Evolutionary conservation across 1,284 basidiomycete genomes (phyloP), one percentile per base, ranked within the genome.

Genomic region (Kwoniella shivajii): DNA sequence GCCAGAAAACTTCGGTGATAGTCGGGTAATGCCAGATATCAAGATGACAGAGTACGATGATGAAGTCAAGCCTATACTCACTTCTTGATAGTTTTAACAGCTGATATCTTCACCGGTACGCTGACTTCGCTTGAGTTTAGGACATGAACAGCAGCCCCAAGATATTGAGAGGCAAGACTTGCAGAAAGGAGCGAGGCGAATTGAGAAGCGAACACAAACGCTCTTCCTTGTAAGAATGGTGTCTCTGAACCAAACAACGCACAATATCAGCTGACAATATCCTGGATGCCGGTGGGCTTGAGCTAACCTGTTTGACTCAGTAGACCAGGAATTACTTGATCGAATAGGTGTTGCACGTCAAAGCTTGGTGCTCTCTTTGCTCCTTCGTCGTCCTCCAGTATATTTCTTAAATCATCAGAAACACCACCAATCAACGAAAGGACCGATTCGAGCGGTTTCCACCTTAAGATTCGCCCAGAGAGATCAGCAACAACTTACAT

Each of bases 181-280:
- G 82, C 66, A 0, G 91, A 88, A 7, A 98, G 80, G 3, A 87
- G 77, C 57, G 85, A 85, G 0, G 90, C 84, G 68, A 87, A 97
- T 72, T 94, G 89, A 67, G 90, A 92, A 0, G 92, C 92, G 69
- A 98, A 95, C 37, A 98, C 90, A 61, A 98, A 96, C 2, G 87
- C 89, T 54, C 95, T 84, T 9, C 95, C 96, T 77, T 96, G 93
- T 45, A 99, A 78, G 83, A 97, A 97, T 0, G 92, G 89, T 50
- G 82, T 84, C 14, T 89, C 92, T 91, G 59, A 6, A 22, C n/a
- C 26, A 24, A 38, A 10, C 11, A n/a, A 22, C 13, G 16, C 31
- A 16, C 50, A 45, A 39, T 29, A 49, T 16, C 9, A 42, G 26
- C 27, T 36, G 38, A 50, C 31, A n/a, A n/a, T 30, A 24, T 22